phyloP scores from a whole-genome alignment of 2,329 filamentous ascomycete species.

The Xylaria sp. region DNA sequence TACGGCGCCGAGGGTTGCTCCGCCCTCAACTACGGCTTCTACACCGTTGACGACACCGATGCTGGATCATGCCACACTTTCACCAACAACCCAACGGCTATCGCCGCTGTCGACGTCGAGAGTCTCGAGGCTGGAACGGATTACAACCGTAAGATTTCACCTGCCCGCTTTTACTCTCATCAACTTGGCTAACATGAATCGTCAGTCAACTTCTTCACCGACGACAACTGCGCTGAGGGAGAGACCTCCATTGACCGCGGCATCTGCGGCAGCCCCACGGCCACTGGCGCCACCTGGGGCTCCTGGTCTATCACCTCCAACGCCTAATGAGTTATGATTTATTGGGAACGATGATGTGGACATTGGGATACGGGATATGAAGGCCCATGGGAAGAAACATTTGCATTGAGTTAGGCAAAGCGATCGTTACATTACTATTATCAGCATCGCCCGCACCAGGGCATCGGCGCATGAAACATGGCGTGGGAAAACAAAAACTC shows the following conservation, averaged over 20 bases:
- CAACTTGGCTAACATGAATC: slow-evolving; percentile 2
- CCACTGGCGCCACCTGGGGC: slow-evolving; percentile 19
- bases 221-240: slow-evolving; percentile 29
- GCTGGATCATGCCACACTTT: slow-evolving; percentile 52
- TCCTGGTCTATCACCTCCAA: slow-evolving; percentile 35
- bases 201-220: slow-evolving; percentile 38
- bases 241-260: neutral
- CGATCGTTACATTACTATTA: slow-evolving; percentile 18
- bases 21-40: slow-evolving; percentile 43
- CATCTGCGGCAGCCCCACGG: slow-evolving; percentile 26
- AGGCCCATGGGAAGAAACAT: neutral
- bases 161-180: neutral
- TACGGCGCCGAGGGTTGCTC: slow-evolving; percentile 42
- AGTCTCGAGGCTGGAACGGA: slow-evolving; percentile 33
- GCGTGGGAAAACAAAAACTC: slow-evolving; percentile 17
- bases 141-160: slow-evolving; percentile 41
- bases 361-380: neutral
- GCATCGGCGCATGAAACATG: slow-evolving; percentile 26
- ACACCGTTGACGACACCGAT: slow-evolving; percentile 42
- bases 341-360: neutral
- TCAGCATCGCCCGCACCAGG: slow-evolving; percentile 24
- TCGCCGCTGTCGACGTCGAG: slow-evolving; percentile 41
- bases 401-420: slow-evolving; percentile 9
- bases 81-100: slow-evolving; percentile 54
- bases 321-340: too few species aligned